Evolutionary conservation across 2,329 filamentous ascomycete species (phyloP).

Genomic region (Tothia fuscella): DNA sequence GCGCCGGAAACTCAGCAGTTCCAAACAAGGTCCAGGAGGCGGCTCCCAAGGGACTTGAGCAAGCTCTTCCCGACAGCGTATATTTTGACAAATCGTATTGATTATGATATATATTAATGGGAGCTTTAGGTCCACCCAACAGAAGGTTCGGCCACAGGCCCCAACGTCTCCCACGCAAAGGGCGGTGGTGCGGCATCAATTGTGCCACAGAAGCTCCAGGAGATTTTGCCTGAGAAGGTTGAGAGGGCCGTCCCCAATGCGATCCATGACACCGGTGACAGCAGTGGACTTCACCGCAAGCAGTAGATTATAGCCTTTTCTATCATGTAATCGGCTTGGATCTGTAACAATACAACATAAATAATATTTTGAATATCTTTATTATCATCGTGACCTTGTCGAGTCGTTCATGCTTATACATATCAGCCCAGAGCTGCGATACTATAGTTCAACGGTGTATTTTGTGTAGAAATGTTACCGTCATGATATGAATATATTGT

Average conservation of each 20-base stretch:
- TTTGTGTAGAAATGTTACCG: no score
- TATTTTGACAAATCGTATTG: not conserved
- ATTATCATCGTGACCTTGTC: no score
- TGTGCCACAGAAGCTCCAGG: slow-evolving; percentile 32
- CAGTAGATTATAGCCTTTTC: no score
- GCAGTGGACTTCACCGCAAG: no score
- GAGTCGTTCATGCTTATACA: no score
- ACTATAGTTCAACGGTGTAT: no score
- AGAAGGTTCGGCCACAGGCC: slow-evolving; percentile 17
- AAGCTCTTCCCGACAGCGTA: slow-evolving; percentile 25
- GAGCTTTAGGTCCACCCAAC: not conserved
- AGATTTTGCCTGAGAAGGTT: slow-evolving; percentile 32
- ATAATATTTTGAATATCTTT: no score
- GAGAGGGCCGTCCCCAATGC: slow-evolving; percentile 32
- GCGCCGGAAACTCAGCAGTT: slow-evolving; percentile 23
- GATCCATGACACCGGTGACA: slow-evolving; percentile 30
- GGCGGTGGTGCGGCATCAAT: slow-evolving; percentile 26
- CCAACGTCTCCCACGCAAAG: slow-evolving; percentile 26
- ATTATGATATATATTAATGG: not conserved
- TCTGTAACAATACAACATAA: no score
- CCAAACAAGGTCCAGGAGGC: slow-evolving; percentile 28
- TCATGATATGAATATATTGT: no score
- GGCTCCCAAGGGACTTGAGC: slow-evolving; percentile 26
- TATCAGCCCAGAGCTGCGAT: no score
- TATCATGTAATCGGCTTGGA: no score